Evolutionary conservation across 78 protist genomes (phyloP).

Genomic region (Dictyostelium purpureum): DNA sequence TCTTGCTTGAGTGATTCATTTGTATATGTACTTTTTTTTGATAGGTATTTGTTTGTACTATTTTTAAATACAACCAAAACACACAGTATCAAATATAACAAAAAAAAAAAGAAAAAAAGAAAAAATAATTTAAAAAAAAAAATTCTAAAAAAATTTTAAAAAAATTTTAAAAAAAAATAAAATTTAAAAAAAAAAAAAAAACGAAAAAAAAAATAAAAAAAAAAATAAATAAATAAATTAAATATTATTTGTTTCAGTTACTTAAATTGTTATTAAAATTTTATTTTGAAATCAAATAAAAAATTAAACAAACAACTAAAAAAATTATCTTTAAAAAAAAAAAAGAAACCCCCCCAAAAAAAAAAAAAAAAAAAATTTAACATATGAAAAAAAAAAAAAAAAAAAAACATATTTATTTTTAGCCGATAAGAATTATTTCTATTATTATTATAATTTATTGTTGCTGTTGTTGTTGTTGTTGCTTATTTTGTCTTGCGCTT

Average conservation of each 20-base stretch:
- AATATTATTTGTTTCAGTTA: too few relatives aligned
- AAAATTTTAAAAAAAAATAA: too few relatives aligned
- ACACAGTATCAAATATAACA: too few relatives aligned
- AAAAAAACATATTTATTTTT: neutral
- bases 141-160: neutral
- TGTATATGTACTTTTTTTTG: too few relatives aligned
- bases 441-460: neutral
- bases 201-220: too few relatives aligned
- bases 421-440: neutral
- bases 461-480: slow-evolving; percentile 3
- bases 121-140: neutral
- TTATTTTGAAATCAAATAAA: too few relatives aligned
- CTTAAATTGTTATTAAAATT: too few relatives aligned
- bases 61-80: too few relatives aligned
- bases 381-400: neutral
- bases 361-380: neutral
- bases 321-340: neutral
- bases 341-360: neutral
- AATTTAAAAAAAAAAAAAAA: too few relatives aligned
- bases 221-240: too few relatives aligned
- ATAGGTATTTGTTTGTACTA: too few relatives aligned
- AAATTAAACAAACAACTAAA: neutral
- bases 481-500: neutral
- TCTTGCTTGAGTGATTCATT: slow-evolving; percentile 60
- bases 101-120: neutral